Base-by-base conservation (phyloP, 208 protist species). In the Acanthamoeba pearcei region DNA sequence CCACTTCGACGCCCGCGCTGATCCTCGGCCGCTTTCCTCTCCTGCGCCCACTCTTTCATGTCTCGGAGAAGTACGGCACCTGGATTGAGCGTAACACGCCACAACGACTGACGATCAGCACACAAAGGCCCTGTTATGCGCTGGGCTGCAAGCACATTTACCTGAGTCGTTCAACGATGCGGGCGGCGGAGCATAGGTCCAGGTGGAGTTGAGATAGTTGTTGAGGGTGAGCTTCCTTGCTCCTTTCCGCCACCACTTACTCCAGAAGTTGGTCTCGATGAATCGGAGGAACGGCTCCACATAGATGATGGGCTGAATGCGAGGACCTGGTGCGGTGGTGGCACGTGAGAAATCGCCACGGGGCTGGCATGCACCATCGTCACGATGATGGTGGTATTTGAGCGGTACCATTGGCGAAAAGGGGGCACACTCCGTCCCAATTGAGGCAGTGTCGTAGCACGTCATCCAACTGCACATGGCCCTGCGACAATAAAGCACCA, bases 241-340 rank as follows among this genome's bases (percentile, higher is more conserved):
- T 8, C 86, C 86, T 42, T 53, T 76, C 22, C 86, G 32, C 86
- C 86, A 92, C 86, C 86, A 92, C 42, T 76, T 72, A 24, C 51
- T 68, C 86, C 86, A 92, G 70, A 92, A 92, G 62, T 92, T 92
- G 9, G 60, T 22, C 38, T 92, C 86, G 22, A 92, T 76, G 32
- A 92, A 92, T 3, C 86, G 86, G 3, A 92, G 86, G 38, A 92
- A 76, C n/a, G 86, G 86, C 35, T 92, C 86, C 27, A 68, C 53
- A 42, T 92, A 92, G 62, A 92, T 55, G n/a, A 92, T 92, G n/a
- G 86, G 86, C 60, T 92, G 60, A 62, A 76, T 76, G 42, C 86
- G 60, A 72, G 86, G 46, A 24, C 86, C 86, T 92, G 60, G 19
- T 13, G 12, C 19, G 66, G 19, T 35, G 38, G 38, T 64, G 27